These are phyloP conservation scores for Globisporangium heterothallicum DNA, from an alignment of 352 stramenopile genomes.

Conservation along the genomic window DNA sequence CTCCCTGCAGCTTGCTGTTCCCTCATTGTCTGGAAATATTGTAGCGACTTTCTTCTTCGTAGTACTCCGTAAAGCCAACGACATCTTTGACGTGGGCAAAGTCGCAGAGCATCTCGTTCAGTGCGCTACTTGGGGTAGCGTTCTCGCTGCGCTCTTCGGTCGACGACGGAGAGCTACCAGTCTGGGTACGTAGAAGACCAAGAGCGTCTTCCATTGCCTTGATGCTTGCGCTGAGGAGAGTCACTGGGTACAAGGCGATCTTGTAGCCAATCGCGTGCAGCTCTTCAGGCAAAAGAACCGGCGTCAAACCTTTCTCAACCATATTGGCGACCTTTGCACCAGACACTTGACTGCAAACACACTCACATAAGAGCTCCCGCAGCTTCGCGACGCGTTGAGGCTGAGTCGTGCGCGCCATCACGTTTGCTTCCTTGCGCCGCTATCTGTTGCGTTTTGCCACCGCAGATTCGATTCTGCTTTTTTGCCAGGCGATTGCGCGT, in stretches of 20 bases:
- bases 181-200: conserved; percentile 68
- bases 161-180: not conserved
- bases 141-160: conserved; percentile 24
- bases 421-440: not conserved
- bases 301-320: conserved; percentile 93
- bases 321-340: conserved; percentile 83
- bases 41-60: conserved; percentile 51
- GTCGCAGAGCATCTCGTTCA: conserved; percentile 82
- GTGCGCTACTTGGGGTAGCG: conserved; percentile 30
- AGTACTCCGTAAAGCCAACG: conserved; percentile 88
- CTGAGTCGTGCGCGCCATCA: conserved; percentile 25
- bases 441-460: not conserved
- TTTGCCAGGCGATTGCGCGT: too few species aligned
- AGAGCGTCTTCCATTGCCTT: conserved; percentile 91
- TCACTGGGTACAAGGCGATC: conserved; percentile 92
- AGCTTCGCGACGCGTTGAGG: conserved; percentile 36
- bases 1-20: not conserved
- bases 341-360: conserved; percentile 70
- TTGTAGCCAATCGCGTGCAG: conserved; percentile 92
- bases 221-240: conserved; percentile 90
- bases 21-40: conserved; percentile 6
- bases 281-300: conserved; percentile 79
- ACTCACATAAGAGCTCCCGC: conserved; percentile 39
- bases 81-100: conserved; percentile 84
- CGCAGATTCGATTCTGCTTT: not conserved